Evolutionary conservation across 352 stramenopile species (phyloP).

Genomic region (Globisporangium carolinianum): DNA sequence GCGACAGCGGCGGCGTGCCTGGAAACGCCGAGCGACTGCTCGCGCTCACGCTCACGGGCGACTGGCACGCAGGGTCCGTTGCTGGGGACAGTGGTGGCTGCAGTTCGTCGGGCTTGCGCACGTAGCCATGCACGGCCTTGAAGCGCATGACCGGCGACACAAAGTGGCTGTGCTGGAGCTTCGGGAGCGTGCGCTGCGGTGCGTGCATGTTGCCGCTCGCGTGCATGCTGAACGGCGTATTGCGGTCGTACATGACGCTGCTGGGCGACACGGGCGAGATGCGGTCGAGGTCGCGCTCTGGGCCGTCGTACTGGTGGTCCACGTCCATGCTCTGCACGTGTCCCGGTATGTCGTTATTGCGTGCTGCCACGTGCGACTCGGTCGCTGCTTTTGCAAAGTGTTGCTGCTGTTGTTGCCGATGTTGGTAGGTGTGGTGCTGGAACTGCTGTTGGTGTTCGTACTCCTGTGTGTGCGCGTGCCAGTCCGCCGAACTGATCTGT

Average conservation of each 20-base stretch:
- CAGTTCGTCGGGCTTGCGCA: constrained; percentile 21
- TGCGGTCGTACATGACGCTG: background rate
- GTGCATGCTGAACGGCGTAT: background rate
- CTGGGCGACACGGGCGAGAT: constrained; percentile 3
- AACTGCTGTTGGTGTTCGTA: too few species aligned
- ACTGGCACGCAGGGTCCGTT: background rate
- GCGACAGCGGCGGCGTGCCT: constrained; percentile 34
- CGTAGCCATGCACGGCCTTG: constrained; percentile 57
- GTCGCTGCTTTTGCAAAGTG: background rate
- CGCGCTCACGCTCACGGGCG: background rate
- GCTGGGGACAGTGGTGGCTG: constrained; percentile 8
- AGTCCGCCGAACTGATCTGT: constrained; percentile 1
- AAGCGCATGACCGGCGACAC: constrained; percentile 48
- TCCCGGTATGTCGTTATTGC: background rate
- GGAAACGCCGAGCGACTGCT: constrained; percentile 14
- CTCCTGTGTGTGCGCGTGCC: background rate
- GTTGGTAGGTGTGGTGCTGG: background rate
- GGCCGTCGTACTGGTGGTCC: constrained; percentile 6
- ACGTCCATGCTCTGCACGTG: constrained; percentile 9
- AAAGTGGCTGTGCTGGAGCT: constrained; percentile 29
- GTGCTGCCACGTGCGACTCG: background rate
- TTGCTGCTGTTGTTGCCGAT: background rate
- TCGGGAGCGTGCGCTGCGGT: constrained; percentile 8
- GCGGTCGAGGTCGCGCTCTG: constrained; percentile 3
- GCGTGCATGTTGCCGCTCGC: background rate